Percentiles rank a stretch among this genome's conserved stretches.
These are phyloP conservation scores for Fagopyrum tataricum DNA, from an alignment of 148 eudicot species.

Conservation along the genomic window DNA sequence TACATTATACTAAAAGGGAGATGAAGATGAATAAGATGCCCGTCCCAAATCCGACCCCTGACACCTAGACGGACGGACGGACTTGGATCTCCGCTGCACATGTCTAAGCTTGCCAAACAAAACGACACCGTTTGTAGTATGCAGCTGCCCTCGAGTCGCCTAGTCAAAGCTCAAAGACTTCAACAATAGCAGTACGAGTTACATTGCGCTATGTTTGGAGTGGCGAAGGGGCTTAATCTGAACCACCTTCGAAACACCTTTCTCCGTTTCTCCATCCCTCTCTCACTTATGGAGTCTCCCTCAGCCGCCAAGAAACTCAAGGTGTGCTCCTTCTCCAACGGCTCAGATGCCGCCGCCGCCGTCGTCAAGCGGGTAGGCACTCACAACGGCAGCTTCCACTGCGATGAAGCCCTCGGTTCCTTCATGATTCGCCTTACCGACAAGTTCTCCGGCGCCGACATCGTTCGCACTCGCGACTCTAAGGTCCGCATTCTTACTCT, in stretches of 20 bases:
- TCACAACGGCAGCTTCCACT: slow-evolving; percentile 94
- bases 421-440: slow-evolving; percentile 80
- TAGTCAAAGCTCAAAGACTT: not conserved
- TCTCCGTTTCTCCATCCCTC: slow-evolving; percentile 12
- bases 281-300: slow-evolving; percentile 26
- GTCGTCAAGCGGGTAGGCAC: slow-evolving; percentile 53
- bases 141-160: not conserved
- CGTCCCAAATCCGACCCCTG: too few species aligned
- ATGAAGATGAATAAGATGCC: too few species aligned
- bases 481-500: slow-evolving; percentile 29
- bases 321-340: slow-evolving; percentile 39
- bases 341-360: slow-evolving; percentile 21
- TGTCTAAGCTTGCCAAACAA: not conserved
- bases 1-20: too few species aligned
- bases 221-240: slow-evolving; percentile 6
- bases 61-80: too few species aligned
- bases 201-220: slow-evolving; percentile 11
- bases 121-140: not conserved
- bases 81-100: too few species aligned
- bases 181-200: too few species aligned
- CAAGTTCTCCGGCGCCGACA: slow-evolving; percentile 45
- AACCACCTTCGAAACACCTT: slow-evolving; percentile 3
- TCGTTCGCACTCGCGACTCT: slow-evolving; percentile 75
- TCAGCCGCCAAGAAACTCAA: slow-evolving; percentile 21
- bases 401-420: slow-evolving; percentile 92